Evolutionary conservation across 495 filamentous ascomycete species (phyloP), one percentile per base, ranked within the genome.

Genomic region (Baudoinia panamericana): DNA sequence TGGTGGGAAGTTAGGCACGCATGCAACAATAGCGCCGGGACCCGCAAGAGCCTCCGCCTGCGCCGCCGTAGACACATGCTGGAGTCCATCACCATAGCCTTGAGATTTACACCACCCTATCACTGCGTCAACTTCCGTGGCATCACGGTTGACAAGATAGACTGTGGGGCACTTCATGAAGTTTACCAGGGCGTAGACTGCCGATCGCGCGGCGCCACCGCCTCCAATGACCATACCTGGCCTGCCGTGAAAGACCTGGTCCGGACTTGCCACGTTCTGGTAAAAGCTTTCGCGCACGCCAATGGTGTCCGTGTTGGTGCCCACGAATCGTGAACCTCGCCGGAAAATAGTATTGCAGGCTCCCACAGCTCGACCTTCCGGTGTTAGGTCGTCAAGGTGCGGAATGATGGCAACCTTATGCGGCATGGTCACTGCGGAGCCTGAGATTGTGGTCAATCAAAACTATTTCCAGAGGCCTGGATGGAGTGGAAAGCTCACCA

Each of bases 241-340:
- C 32, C 67, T 63, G 44, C 63, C 62, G 39, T 65, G 64, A 55
- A 72, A 76, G 16, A 65, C 45, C 4, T 37, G 36, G 12, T 59
- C 56, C 0, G 65, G 60, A 15, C 63, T 50, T 5, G 54, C 48
- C 6, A 72, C 56, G 55, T 81, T 81, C 51, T 76, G 69, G 26
- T 69, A 57, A 47, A 84, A 74, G 3, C 76, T 72, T 47, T 82
- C 74, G 19, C 76, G 71, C 42, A 84, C 72, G 13, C 80, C 80
- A 45, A 80, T 71, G 38, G 75, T 78, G 57, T 85, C 80, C 16
- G 80, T 84, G 64, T 85, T 84, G 28, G 80, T 79, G 18, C 79
- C 80, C 48, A 75, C 66, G 47, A 72, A 71, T 1, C 59, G 56
- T 27, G 66, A 64, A 27, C 59, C 56, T 23, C 70, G 65, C 23